Percentiles rank a stretch among this genome's conserved stretches.
These are phyloP conservation scores for Delphinella strobiligena DNA, from an alignment of 2,329 filamentous ascomycete species.

Conservation along the genomic window DNA sequence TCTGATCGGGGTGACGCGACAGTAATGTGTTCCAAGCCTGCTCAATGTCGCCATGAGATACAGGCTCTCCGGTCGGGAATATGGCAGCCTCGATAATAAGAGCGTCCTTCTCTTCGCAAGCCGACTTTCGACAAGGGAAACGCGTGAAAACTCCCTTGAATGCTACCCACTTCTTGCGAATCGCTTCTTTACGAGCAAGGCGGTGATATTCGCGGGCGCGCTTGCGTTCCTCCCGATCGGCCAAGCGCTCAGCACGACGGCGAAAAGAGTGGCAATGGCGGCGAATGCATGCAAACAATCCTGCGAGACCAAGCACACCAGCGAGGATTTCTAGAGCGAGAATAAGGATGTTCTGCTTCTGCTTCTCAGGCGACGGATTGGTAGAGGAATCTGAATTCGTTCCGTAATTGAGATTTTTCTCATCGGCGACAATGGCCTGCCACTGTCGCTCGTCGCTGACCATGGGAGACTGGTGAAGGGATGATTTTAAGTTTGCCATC, in stretches of 20 bases:
- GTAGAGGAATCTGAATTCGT: too few species aligned
- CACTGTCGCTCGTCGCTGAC: conserved; percentile 2
- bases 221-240: conserved; percentile 41
- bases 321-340: conserved; percentile 33
- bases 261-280: conserved; percentile 38
- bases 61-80: conserved; percentile 25
- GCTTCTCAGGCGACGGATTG: not conserved
- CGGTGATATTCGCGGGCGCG: conserved; percentile 40
- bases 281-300: conserved; percentile 31
- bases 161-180: conserved; percentile 37
- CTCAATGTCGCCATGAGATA: conserved; percentile 38
- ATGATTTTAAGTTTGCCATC: not conserved
- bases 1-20: conserved; percentile 39
- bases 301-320: conserved; percentile 30
- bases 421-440: not conserved
- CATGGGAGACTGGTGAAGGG: conserved; percentile 3
- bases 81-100: conserved; percentile 30
- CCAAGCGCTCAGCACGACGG: conserved; percentile 39
- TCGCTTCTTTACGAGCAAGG: conserved; percentile 39
- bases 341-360: conserved; percentile 15
- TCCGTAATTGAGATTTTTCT: not conserved
- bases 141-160: conserved; percentile 19
- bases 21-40: conserved; percentile 39
- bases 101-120: conserved; percentile 41
- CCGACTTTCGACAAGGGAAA: conserved; percentile 20